A percentile compares a stretch with the other conserved stretches of the same genome.
Conservation (phyloP, 257 asterid genomes). For the Jacaranda mimosifolia region DNA sequence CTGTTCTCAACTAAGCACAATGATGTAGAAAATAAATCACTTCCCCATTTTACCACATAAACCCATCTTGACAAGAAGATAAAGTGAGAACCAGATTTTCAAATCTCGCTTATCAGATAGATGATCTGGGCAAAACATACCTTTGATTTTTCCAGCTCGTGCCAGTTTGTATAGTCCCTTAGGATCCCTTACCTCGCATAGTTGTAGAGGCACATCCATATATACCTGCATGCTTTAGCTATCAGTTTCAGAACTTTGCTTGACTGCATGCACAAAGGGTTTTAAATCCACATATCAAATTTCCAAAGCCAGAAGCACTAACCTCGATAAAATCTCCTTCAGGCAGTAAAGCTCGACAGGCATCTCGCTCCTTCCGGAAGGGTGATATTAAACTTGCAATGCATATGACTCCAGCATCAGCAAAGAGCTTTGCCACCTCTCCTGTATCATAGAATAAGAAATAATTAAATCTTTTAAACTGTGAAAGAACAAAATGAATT, state of each 20-base stretch:
- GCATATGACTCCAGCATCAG: conserved; percentile 82
- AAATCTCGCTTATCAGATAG: neutral
- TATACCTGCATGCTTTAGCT: conserved; percentile 57
- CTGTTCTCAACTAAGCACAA: neutral
- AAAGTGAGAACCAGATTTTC: neutral
- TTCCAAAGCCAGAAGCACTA: conserved; percentile 11
- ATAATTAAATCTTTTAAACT: neutral
- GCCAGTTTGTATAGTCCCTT: conserved; percentile 88
- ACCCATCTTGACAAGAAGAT: neutral
- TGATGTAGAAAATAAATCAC: neutral
- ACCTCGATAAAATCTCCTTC: conserved; percentile 86
- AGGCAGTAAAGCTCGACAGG: conserved; percentile 71
- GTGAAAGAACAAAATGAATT: neutral
- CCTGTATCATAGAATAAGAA: conserved; percentile 46
- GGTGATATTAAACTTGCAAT: conserved; percentile 88
- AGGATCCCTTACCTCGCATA: conserved; percentile 84
- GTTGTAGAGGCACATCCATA: conserved; percentile 74
- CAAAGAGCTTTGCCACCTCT: conserved; percentile 85
- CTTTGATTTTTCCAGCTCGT: conserved; percentile 81
- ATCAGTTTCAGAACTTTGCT: conserved; percentile 16
- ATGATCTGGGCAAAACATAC: conserved; percentile 38
- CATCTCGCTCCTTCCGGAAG: conserved; percentile 76
- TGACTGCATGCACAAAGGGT: neutral
- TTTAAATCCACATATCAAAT: neutral
- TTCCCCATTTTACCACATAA: neutral